A percentile compares a stretch with the other conserved stretches of the same genome.
Conservation (phyloP, 163 green algal genomes). For the Chlorella variabilis region DNA sequence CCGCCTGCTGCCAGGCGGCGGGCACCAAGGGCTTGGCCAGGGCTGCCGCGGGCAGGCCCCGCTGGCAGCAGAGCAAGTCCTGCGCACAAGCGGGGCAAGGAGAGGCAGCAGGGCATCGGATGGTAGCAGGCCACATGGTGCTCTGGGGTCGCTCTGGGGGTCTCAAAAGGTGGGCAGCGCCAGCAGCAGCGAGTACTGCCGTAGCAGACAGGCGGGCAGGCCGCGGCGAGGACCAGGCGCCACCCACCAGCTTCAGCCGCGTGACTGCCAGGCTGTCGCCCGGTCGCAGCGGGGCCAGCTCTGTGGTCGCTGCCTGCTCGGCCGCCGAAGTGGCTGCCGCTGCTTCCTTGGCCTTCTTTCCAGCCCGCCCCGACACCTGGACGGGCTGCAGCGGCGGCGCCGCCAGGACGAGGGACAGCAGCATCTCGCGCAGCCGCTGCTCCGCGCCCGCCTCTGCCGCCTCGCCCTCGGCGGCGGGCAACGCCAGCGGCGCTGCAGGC, state of each 20-base stretch:
- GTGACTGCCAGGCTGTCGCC: slow-evolving; percentile 19
- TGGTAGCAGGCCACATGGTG: background rate
- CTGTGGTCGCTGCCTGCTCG: background rate
- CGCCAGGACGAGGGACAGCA: background rate
- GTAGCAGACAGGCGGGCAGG: too few relatives aligned
- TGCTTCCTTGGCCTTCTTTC: slow-evolving; percentile 29
- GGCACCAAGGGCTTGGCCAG: background rate
- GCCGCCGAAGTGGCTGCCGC: background rate
- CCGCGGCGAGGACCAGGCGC: too few relatives aligned
- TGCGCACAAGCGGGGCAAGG: background rate
- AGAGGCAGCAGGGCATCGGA: background rate
- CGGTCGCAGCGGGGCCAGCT: slow-evolving; percentile 4
- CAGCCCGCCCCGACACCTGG: background rate
- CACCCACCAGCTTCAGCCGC: slow-evolving; percentile 13
- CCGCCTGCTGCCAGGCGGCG: slow-evolving; percentile 36
- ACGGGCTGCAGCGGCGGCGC: background rate
- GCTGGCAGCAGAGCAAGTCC: slow-evolving; percentile 36
- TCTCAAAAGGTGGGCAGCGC: too few relatives aligned
- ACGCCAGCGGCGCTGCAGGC: slow-evolving; percentile 18
- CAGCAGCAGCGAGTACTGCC: too few relatives aligned
- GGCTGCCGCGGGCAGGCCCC: background rate
- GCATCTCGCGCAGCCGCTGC: background rate
- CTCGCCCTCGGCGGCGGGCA: background rate
- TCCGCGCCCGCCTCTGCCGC: background rate
- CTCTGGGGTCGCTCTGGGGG: too few relatives aligned